Evolutionary conservation across 148 eudicot species (phyloP).

Genomic region (Fallopia convolvulus): DNA sequence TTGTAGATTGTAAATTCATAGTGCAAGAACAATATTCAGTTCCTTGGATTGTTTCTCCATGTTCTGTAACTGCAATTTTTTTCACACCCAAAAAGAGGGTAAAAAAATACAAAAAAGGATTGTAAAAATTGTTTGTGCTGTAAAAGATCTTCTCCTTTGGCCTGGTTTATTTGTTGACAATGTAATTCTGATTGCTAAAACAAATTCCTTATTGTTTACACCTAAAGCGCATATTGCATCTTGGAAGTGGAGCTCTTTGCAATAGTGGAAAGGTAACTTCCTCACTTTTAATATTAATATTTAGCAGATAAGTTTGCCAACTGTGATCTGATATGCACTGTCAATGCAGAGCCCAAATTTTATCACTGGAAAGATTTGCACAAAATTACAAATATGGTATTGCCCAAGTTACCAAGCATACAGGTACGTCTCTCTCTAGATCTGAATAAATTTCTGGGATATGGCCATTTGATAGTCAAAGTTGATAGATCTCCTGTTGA

Average conservation of each 20-base stretch:
- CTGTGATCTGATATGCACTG: not conserved
- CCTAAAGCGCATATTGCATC: not conserved
- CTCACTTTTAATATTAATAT: not conserved
- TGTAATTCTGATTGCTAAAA: not conserved
- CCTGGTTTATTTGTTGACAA: not conserved
- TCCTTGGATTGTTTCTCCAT: not conserved
- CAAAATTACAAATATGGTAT: not conserved
- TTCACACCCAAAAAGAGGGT: not conserved
- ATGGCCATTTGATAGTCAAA: not conserved
- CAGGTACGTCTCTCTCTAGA: not conserved
- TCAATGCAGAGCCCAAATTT: not conserved
- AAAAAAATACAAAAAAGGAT: not conserved
- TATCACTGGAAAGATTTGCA: not conserved
- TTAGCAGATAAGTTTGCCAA: not conserved
- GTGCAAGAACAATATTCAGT: conserved; percentile 13
- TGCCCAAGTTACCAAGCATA: not conserved
- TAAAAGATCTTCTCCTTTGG: not conserved
- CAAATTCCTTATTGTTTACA: not conserved
- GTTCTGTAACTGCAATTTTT: not conserved
- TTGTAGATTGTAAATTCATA: conserved; percentile 41
- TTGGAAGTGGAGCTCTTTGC: not conserved
- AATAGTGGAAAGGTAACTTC: not conserved
- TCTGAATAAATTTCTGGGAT: not conserved
- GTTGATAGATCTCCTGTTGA: not conserved
- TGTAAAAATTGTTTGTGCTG: not conserved